Conservation (phyloP, 2,329 filamentous ascomycete genomes). For the Camptophora hylomeconis region DNA sequence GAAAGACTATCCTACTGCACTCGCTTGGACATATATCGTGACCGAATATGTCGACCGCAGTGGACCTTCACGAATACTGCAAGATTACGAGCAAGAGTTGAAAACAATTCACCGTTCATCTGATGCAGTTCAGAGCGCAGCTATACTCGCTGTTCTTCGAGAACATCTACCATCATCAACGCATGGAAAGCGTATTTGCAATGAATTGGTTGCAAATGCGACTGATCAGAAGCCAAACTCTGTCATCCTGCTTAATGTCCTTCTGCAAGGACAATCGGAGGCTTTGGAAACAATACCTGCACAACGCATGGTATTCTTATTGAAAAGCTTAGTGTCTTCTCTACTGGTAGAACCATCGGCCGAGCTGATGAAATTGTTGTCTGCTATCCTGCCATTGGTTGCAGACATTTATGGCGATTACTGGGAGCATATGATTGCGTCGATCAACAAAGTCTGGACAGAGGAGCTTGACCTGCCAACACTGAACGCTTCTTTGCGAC, state of each 20-base stretch:
- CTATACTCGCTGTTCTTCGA: conserved; percentile 36
- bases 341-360: conserved; percentile 46
- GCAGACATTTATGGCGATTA: conserved; percentile 76
- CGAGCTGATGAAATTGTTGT: conserved; percentile 32
- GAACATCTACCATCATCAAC: conserved; percentile 35
- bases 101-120: conserved; percentile 23
- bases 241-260: conserved; percentile 40
- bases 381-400: conserved; percentile 56
- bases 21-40: conserved; percentile 28
- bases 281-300: conserved; percentile 35
- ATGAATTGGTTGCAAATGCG: conserved; percentile 47
- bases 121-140: conserved; percentile 34
- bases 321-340: conserved; percentile 65
- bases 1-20: conserved; percentile 26
- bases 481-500: conserved; percentile 58
- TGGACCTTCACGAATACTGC: conserved; percentile 21
- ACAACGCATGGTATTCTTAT: conserved; percentile 67
- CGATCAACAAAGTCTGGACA: conserved; percentile 46
- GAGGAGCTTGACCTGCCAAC: conserved; percentile 44
- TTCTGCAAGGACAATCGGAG: conserved; percentile 36
- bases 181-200: conserved; percentile 40
- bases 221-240: conserved; percentile 27
- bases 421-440: conserved; percentile 57
- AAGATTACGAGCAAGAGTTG: conserved; percentile 18
- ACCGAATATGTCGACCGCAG: conserved; percentile 18